Conservation (phyloP, 495 filamentous ascomycete genomes). For the Annulohypoxylon bovei region DNA sequence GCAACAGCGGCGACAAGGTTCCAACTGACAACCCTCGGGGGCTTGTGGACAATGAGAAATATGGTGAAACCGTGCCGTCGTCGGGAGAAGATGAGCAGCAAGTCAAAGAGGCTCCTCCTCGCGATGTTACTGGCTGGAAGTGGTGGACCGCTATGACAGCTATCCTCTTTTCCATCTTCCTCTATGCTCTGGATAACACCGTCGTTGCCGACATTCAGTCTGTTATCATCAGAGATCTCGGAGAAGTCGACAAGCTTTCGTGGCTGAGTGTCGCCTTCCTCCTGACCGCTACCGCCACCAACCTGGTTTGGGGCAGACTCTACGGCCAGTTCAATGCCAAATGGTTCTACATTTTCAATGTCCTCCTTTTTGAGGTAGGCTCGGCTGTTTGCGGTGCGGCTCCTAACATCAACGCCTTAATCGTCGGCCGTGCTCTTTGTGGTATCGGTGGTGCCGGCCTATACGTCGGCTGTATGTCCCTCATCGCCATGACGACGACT, state of each 20-base stretch:
- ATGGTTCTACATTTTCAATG: constrained; percentile 24
- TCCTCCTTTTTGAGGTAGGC: constrained; percentile 61
- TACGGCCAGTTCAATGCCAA: constrained; percentile 53
- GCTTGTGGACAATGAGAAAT: background rate
- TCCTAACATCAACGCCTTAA: constrained; percentile 57
- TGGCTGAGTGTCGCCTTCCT: constrained; percentile 64
- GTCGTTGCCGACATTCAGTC: constrained; percentile 66
- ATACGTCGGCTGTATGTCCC: constrained; percentile 57
- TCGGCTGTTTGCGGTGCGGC: constrained; percentile 64
- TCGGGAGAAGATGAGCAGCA: background rate
- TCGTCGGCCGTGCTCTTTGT: constrained; percentile 58
- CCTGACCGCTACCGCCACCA: constrained; percentile 54
- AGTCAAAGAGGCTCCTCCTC: background rate
- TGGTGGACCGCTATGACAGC: constrained; percentile 55
- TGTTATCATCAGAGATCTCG: constrained; percentile 57
- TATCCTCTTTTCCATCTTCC: constrained; percentile 56
- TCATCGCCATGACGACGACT: constrained; percentile 54
- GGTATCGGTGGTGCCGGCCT: constrained; percentile 57
- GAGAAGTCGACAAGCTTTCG: constrained; percentile 58
- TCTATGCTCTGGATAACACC: constrained; percentile 65
- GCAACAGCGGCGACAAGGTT: background rate
- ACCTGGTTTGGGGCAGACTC: constrained; percentile 50
- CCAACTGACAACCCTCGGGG: background rate
- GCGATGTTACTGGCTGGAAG: background rate
- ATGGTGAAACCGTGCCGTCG: background rate